A percentile compares a stretch with the other conserved stretches of the same genome.
Evolutionary conservation across 2,329 filamentous ascomycete species (phyloP).

Genomic region (Ceratocystis harringtonii): DNA sequence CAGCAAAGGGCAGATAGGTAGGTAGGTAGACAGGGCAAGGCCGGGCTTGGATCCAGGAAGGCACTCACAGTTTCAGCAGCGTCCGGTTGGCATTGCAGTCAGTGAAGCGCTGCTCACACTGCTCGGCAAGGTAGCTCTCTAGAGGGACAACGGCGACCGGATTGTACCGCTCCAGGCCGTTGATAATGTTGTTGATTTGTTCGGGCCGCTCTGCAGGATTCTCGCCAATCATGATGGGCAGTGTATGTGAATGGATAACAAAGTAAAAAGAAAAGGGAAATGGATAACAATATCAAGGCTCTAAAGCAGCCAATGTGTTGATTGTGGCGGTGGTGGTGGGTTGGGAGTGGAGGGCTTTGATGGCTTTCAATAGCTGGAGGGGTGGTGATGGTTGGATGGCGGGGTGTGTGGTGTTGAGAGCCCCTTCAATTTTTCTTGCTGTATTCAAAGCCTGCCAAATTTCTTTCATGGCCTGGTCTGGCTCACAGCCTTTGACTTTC

Average conservation of each 20-base stretch:
- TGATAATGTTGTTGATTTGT: slow-evolving; percentile 84
- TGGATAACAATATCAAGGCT: slow-evolving; percentile 17
- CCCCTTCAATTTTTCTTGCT: slow-evolving; percentile 5
- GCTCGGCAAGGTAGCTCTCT: slow-evolving; percentile 84
- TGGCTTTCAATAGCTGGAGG: slow-evolving; percentile 19
- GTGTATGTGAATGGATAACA: slow-evolving; percentile 20
- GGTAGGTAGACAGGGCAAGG: not conserved
- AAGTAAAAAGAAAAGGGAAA: slow-evolving; percentile 20
- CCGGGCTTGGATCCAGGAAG: not conserved
- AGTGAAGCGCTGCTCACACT: slow-evolving; percentile 88
- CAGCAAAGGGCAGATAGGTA: slow-evolving; percentile 16
- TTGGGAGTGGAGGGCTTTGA: slow-evolving; percentile 20
- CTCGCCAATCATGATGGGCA: slow-evolving; percentile 50
- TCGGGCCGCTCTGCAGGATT: slow-evolving; percentile 84
- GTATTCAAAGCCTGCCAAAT: not conserved
- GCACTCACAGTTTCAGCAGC: slow-evolving; percentile 88
- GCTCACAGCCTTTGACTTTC: slow-evolving; percentile 9
- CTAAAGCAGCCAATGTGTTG: slow-evolving; percentile 17
- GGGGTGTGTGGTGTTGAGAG: slow-evolving; percentile 15
- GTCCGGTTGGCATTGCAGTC: slow-evolving; percentile 96
- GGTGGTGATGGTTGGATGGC: slow-evolving; percentile 30
- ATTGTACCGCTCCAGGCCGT: slow-evolving; percentile 96
- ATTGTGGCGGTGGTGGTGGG: slow-evolving; percentile 19
- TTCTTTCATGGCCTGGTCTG: slow-evolving; percentile 9
- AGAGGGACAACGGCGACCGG: slow-evolving; percentile 87